Evolutionary conservation across 23 red algal species (phyloP).

Genomic region (Agarophyton chilense): DNA sequence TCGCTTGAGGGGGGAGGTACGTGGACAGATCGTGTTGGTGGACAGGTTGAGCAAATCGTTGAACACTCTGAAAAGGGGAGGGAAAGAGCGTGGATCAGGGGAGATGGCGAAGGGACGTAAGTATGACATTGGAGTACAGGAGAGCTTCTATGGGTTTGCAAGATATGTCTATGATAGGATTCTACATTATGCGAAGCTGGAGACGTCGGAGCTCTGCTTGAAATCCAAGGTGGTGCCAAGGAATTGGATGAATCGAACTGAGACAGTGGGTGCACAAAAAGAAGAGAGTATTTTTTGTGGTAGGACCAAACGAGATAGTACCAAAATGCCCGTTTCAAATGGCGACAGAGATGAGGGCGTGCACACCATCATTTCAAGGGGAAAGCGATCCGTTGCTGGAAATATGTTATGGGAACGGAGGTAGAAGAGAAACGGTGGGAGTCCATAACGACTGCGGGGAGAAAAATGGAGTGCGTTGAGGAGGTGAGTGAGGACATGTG

Average conservation of each 20-base stretch:
- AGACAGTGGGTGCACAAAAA: not conserved
- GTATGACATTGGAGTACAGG: slow-evolving; percentile 4
- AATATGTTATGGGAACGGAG: not conserved
- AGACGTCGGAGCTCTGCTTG: not conserved
- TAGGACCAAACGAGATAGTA: not conserved
- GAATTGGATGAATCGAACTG: not conserved
- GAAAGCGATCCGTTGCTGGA: not conserved
- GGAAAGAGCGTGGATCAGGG: not conserved
- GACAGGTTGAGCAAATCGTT: not conserved
- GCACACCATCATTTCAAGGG: not conserved
- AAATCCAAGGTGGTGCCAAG: not conserved
- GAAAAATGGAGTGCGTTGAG: not conserved
- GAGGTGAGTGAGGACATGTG: not conserved
- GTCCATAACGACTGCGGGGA: not conserved
- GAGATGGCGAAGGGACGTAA: no score
- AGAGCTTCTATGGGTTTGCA: slow-evolving; percentile 10
- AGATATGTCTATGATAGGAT: not conserved
- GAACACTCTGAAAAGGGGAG: not conserved
- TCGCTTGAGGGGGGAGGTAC: not conserved
- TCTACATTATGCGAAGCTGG: not conserved
- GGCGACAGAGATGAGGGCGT: not conserved
- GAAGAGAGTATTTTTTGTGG: not conserved
- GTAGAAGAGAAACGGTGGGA: not conserved
- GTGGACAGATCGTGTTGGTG: not conserved
- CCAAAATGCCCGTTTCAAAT: slow-evolving; percentile 11